Evolutionary conservation across 352 stramenopile species (phyloP), one percentile per base, ranked within the genome.

Genomic region (Blastocystis sp.): DNA sequence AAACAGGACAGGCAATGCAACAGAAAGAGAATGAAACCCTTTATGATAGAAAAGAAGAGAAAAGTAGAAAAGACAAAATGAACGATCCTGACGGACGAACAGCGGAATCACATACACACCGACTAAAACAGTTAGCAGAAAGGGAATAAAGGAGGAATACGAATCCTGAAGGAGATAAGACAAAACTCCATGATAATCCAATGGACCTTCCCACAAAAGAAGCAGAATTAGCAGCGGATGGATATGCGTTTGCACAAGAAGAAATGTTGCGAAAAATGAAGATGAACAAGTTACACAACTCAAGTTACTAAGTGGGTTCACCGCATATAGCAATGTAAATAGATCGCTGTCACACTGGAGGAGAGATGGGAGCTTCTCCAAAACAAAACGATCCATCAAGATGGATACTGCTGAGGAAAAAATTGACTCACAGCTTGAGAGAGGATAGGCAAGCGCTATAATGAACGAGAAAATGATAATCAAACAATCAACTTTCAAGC

Each of bases 111-210:
- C 20, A 1, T n/a, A 43, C 3, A 81, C 20, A 13, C 70, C 70
- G 11, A 26, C 37, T 8, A 78, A 9, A 18, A 78, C 50, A 18
- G 66, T 62, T n/a, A 55, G 9, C 50, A 78, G 39, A 45, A 56
- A 78, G 6, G 66, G 66, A 62, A 78, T 4, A 47, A 78, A 78
- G 34, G 45, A 16, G n/a, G 70, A 30, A 64, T 63, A 64, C 7
- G 39, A 41, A 41, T 81, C 50, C n/a, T 41, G 20, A 34, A 62
- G 65, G 0, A 81, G n/a, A 41, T 81, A 81, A 24, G 70, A 81
- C 3, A 63, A 81, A 3, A 54, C 16, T 64, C 70, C 70, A 34
- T 81, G 55, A 0, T 81, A 47, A 39, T 18, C 39, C n/a, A 47
- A 65, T 62, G 70, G 70, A n/a, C 13, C n/a, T 43, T 62, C 0